Evolutionary conservation across 1,139 yeast genomes (phyloP), one percentile per base, ranked within the genome.

Genomic region (Debaryomyces subglobosus): DNA sequence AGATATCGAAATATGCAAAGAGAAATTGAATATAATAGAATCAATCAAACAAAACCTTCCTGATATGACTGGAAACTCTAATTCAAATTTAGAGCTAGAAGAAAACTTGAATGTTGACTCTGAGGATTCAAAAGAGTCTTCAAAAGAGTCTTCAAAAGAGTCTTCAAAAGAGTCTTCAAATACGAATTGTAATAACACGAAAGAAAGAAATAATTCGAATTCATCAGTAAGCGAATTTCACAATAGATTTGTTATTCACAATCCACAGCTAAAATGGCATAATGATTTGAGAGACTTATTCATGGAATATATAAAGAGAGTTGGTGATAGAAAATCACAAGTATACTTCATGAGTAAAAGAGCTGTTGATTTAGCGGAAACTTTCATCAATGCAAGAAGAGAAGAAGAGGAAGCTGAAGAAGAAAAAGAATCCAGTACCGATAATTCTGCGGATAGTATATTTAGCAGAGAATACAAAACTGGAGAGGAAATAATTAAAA

Each of bases 181-280:
- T 56, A 63, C 70, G 1, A 63, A 59, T 51, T 74, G 60, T 53
- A 53, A 61, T 51, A 71, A 71, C 5, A 65, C 71, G 58, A 63
- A 67, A 45, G 61, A 61, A 35, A 67, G 68, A 6, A 63, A 72
- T 3, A 60, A 63, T 9, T 55, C 67, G 37, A 61, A 72, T 29
- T 58, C 60, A 10, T 55, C 62, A 2, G 68, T 65, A 3, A 64
- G 68, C 38, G 65, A 59, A 13, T 90, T 84, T 68, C 86, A 84
- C 54, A 92, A 94, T 61, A 72, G 95, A 46, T 92, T 88, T 61
- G 84, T 87, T 52, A 74, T 92, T 29, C 96, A 91, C 59, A 85
- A 87, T 55, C 77, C 91, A 63, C 82, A 84, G 57, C 63, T 91
- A 60, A 86, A 84, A 55, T 91, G 97, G 97, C 85, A 87, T 62